Evolutionary conservation across 75 land plant genomes (phyloP), one percentile per base, ranked within the genome.

Genomic region (Adiantum capillusveneris): DNA sequence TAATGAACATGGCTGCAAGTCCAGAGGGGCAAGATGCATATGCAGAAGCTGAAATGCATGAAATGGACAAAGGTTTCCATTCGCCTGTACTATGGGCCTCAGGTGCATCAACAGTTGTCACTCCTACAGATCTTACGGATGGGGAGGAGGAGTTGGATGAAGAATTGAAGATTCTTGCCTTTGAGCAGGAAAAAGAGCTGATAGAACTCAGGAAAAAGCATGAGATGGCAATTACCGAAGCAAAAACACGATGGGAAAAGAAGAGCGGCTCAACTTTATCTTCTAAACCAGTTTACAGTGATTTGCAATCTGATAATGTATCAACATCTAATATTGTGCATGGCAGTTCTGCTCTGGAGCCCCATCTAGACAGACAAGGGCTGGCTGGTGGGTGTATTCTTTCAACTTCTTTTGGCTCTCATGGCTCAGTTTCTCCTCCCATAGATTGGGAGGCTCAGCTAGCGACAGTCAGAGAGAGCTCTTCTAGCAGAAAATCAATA

Each of bases 191-290:
- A 52, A 65, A 71, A 11, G 77, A 69, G 77, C 61, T 83, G 57
- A 45, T 49, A n/a, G 85, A 90, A 50, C 75, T 90, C n/a, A 65
- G 72, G 26, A 70, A 62, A 67, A 70, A 67, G 79, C 82, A 79
- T 21, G 81, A 87, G 56, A 69, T 60, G 37, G 88, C 88, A 54
- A 25, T 87, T 29, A 60, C 81, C 42, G 73, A 62, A 26, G 64
- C 77, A 11, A 78, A 52, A 53, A 87, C 58, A 60, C 70, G 72
- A 41, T 81, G 83, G 82, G 49, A 57, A 25, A 42, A 51, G 31
- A 78, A 71, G 71, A 75, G 59, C n/a, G 59, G 59, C 59, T 53
- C 25, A 24, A 53, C 14, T 2, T 1, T 19, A 26, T 12, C 55
- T 53, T 53, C 55, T 34, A 34, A 34, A 34, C 37, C 9, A 5